Percentiles rank a stretch among this genome's conserved stretches.
Conservation (phyloP, 1,139 yeast genomes). For the Ogataea hybrid region DNA sequence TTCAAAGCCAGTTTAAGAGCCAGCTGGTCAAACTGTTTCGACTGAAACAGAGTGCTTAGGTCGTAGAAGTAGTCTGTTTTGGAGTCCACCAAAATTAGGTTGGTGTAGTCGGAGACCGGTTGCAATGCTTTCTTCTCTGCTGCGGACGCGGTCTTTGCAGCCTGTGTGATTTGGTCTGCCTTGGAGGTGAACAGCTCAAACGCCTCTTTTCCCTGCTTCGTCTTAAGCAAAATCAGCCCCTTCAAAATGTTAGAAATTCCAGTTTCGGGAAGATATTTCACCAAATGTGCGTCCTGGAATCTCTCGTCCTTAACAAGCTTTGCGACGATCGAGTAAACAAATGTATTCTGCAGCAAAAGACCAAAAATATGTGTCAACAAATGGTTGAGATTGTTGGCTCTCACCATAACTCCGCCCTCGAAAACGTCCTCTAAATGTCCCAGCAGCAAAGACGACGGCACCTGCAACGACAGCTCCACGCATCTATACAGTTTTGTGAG, state of each 20-base stretch:
- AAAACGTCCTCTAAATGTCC: constrained; percentile 16
- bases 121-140: constrained; percentile 14
- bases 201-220: constrained; percentile 27
- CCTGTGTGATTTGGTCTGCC: constrained; percentile 26
- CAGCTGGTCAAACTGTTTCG: constrained; percentile 14
- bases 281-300: constrained; percentile 13
- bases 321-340: constrained; percentile 25
- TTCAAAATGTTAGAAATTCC: constrained; percentile 29
- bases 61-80: constrained; percentile 26
- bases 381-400: constrained; percentile 26
- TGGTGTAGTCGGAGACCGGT: constrained; percentile 13
- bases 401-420: constrained; percentile 26
- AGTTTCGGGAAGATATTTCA: constrained; percentile 21
- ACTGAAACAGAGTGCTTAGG: constrained; percentile 25
- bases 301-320: constrained; percentile 19
- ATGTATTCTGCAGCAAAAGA: constrained; percentile 22
- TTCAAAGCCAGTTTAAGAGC: constrained; percentile 27
- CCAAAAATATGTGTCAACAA: constrained; percentile 18
- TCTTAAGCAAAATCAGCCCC: constrained; percentile 29
- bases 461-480: constrained; percentile 4
- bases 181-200: constrained; percentile 27
- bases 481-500: constrained; percentile 15
- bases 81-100: constrained; percentile 20
- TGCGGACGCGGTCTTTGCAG: constrained; percentile 16
- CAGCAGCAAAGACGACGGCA: not conserved